Evolutionary conservation across 208 protist species (phyloP).

Genomic region (Acanthamoeba healyi): DNA sequence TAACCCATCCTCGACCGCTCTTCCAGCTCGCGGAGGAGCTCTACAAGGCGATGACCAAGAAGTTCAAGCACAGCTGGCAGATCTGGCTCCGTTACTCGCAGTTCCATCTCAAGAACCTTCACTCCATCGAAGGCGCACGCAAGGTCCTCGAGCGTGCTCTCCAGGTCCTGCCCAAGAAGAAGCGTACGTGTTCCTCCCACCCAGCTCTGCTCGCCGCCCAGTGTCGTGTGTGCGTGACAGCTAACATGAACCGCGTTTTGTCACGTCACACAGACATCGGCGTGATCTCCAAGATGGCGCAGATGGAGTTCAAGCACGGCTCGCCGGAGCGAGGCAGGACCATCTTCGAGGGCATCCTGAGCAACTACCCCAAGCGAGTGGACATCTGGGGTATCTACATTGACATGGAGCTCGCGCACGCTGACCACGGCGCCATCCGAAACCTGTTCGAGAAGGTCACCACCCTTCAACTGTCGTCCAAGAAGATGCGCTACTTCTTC

Average conservation of each 20-base stretch:
- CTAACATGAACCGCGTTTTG: neutral
- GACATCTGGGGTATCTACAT: slow-evolving; percentile 94
- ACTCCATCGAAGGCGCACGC: slow-evolving; percentile 74
- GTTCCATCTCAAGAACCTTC: slow-evolving; percentile 76
- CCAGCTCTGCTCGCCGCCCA: neutral
- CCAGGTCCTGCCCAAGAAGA: slow-evolving; percentile 85
- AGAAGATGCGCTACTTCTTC: slow-evolving; percentile 95
- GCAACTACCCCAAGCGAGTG: slow-evolving; percentile 90
- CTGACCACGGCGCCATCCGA: slow-evolving; percentile 48
- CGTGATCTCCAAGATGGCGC: slow-evolving; percentile 89
- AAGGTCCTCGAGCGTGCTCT: slow-evolving; percentile 83
- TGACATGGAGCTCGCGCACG: slow-evolving; percentile 89
- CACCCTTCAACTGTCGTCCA: slow-evolving; percentile 89
- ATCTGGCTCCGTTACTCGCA: slow-evolving; percentile 87
- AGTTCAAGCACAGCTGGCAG: slow-evolving; percentile 86
- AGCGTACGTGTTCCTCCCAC: slow-evolving; percentile 84
- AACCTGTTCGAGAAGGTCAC: slow-evolving; percentile 90
- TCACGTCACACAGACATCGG: slow-evolving; percentile 81
- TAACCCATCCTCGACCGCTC: neutral
- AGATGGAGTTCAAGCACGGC: slow-evolving; percentile 93
- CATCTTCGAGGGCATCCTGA: slow-evolving; percentile 87
- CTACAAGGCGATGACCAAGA: slow-evolving; percentile 85
- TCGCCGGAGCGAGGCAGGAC: slow-evolving; percentile 90
- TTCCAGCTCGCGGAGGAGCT: slow-evolving; percentile 74
- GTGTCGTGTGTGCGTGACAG: too few relatives aligned